These are phyloP conservation scores for Papilionanthe hybrid DNA, from an alignment of 116 monocot species.

Conservation along the genomic window DNA sequence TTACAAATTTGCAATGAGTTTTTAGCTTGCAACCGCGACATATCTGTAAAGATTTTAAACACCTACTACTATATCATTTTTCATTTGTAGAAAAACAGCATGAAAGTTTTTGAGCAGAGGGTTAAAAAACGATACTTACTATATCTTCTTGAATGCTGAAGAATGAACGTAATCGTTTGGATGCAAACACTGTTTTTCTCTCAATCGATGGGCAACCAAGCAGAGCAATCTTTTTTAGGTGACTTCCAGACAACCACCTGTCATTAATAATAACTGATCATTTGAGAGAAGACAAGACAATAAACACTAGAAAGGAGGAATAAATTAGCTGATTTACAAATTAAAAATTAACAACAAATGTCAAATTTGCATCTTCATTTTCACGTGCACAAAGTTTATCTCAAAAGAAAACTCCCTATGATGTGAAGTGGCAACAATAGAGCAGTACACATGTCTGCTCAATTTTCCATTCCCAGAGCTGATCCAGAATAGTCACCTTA, in stretches of 20 bases:
- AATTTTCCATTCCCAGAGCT: not conserved
- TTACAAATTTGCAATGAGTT: conserved; percentile 39
- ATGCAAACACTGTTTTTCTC: conserved; percentile 58
- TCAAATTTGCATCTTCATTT: not conserved
- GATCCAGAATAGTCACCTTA: not conserved
- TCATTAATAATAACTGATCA: not conserved
- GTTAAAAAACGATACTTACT: conserved; percentile 25
- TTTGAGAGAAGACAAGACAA: not conserved
- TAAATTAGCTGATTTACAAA: not conserved
- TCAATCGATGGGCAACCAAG: conserved; percentile 71
- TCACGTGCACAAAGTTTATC: not conserved
- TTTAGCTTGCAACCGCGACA: conserved; percentile 46
- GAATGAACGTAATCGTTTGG: conserved; percentile 73
- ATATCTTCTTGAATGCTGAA: conserved; percentile 69
- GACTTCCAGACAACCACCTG: conserved; percentile 80
- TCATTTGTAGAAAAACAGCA: not conserved
- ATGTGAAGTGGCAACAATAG: not conserved
- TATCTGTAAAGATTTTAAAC: conserved; percentile 22
- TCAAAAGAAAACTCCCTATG: not conserved
- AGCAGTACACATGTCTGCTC: not conserved
- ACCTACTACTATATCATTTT: not conserved
- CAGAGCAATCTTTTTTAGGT: conserved; percentile 63
- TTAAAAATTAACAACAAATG: not conserved
- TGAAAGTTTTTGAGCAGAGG: not conserved
- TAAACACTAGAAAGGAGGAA: not conserved